phyloP scores from a whole-genome alignment of 2,329 filamentous ascomycete species.

The Mycosphaerella arachidis region DNA sequence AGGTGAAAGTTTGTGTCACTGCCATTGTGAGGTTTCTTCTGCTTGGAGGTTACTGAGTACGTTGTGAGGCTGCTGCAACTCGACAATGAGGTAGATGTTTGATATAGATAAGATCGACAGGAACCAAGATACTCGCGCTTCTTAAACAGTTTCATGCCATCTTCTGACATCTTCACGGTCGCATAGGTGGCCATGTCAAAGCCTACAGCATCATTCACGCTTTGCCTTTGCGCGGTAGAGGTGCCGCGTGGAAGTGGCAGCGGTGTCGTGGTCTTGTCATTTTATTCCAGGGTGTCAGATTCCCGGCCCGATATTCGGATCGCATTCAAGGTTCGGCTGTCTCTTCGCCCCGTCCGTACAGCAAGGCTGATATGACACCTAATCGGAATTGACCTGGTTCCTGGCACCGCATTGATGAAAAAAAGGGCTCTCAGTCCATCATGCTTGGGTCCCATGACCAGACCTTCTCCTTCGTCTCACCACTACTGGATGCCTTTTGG shows the following conservation, averaged over 20 bases:
- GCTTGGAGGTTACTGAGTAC: not conserved
- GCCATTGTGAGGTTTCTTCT: not conserved
- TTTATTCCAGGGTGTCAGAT: not conserved
- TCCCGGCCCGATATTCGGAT: not conserved
- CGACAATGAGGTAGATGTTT: not conserved
- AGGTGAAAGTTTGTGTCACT: not conserved
- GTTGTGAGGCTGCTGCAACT: not conserved
- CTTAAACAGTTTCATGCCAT: not conserved
- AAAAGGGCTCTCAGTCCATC: not conserved
- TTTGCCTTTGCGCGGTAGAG: not conserved
- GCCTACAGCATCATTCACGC: not conserved
- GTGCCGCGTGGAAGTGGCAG: not conserved
- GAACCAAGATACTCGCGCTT: not conserved
- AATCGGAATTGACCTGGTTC: not conserved
- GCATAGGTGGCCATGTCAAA: not conserved
- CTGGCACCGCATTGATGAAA: not conserved
- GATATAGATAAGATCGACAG: not conserved
- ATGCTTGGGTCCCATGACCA: slow-evolving; percentile 2
- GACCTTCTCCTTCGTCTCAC: not conserved
- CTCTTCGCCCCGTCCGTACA: not conserved
- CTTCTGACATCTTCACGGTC: slow-evolving; percentile 1
- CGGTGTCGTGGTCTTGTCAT: not conserved
- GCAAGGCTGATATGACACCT: not conserved
- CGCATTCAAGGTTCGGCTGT: not conserved
- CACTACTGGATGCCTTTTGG: not conserved